Evolutionary conservation across 345 rosid species (phyloP).

Genomic region (Draba incana): DNA sequence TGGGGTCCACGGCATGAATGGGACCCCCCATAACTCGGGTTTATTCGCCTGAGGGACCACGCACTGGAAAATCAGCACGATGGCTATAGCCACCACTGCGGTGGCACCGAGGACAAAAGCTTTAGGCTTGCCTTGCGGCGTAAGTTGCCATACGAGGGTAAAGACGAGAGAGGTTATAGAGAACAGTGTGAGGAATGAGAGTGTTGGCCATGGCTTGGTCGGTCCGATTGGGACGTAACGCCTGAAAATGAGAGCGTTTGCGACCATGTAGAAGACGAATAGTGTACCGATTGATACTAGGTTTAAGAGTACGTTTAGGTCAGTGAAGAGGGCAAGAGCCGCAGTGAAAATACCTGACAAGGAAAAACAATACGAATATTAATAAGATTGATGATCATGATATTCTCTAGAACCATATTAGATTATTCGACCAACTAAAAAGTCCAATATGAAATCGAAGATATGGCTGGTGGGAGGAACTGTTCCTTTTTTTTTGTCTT

Average conservation of each 20-base stretch:
- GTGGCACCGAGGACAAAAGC: conserved; percentile 58
- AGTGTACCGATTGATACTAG: conserved; percentile 93
- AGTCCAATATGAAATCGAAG: conserved; percentile 14
- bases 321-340: conserved; percentile 74
- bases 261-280: conserved; percentile 95
- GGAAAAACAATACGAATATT: background rate
- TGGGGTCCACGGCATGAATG: conserved; percentile 93
- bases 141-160: conserved; percentile 70
- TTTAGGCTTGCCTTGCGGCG: conserved; percentile 55
- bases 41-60: conserved; percentile 64
- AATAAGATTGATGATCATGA: background rate
- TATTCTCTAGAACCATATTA: background rate
- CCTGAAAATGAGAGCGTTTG: conserved; percentile 78
- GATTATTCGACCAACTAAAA: conserved; percentile 11
- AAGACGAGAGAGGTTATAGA: conserved; percentile 62
- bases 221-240: conserved; percentile 74
- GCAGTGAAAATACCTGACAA: conserved; percentile 86
- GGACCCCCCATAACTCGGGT: conserved; percentile 92
- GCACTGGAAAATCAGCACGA: conserved; percentile 53
- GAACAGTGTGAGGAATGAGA: conserved; percentile 67
- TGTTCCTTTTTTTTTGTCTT: conserved; percentile 9
- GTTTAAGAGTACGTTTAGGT: conserved; percentile 68
- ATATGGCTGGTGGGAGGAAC: conserved; percentile 14
- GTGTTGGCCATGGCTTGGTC: conserved; percentile 72
- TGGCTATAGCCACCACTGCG: conserved; percentile 47